phyloP scores from a whole-genome alignment of 192 early-diverging fungal species.

The Coemansia sp. region DNA sequence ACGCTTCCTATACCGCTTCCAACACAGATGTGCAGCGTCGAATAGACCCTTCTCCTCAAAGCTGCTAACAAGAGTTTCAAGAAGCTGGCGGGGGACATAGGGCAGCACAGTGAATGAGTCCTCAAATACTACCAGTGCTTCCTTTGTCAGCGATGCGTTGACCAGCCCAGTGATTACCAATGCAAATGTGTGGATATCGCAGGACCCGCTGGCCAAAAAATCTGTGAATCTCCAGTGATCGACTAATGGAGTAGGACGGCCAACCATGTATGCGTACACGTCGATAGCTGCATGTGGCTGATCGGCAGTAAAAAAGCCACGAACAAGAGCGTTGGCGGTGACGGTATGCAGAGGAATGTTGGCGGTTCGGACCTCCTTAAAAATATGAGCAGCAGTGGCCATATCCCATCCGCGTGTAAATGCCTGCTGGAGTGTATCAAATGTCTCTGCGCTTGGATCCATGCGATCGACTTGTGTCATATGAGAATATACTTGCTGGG shows the following conservation, averaged over 20 bases:
- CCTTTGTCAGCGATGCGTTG: constrained; percentile 8
- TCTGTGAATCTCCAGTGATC: constrained; percentile 8
- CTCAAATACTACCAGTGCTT: constrained; percentile 44
- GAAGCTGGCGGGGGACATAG: constrained; percentile 29
- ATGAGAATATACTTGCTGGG: constrained; percentile 35
- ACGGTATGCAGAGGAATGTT: constrained; percentile 15
- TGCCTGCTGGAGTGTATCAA: constrained; percentile 26
- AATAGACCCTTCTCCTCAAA: constrained; percentile 22
- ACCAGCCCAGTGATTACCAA: constrained; percentile 30
- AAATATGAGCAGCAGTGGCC: constrained; percentile 8
- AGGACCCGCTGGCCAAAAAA: constrained; percentile 10
- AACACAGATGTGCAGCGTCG: constrained; percentile 29
- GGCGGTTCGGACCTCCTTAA: constrained; percentile 11
- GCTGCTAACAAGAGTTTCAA: constrained; percentile 25
- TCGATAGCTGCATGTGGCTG: constrained; percentile 16
- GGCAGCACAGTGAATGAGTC: constrained; percentile 39
- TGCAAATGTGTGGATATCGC: constrained; percentile 30
- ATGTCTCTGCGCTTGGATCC: constrained; percentile 35
- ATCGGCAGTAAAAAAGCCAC: constrained; percentile 16
- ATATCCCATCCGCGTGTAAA: constrained; percentile 25
- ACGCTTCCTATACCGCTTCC: constrained; percentile 28
- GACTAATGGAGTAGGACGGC: constrained; percentile 33
- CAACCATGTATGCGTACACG: constrained; percentile 32
- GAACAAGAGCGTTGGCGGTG: constrained; percentile 27
- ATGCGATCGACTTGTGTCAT: constrained; percentile 17